phyloP scores from a whole-genome alignment of 768 basidiomycete genomes.

The Leccinum olivaceopallidum region DNA sequence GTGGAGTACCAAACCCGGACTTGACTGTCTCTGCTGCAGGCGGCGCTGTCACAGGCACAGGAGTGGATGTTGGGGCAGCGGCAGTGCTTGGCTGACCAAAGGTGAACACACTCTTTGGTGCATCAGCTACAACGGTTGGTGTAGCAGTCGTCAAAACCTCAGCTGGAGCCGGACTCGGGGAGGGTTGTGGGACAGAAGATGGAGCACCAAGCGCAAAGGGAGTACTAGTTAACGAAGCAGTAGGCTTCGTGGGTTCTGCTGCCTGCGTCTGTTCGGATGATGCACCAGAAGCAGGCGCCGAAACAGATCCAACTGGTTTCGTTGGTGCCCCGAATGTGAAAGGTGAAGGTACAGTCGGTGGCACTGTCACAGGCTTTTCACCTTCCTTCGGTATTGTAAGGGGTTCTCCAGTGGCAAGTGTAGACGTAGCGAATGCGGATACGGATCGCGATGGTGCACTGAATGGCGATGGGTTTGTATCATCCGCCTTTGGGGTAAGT shows the following conservation, averaged over 20 bases:
- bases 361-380: constrained; percentile 15
- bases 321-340: constrained; percentile 32
- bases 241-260: constrained; percentile 10
- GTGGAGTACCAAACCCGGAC: constrained; percentile 39
- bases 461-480: constrained; percentile 14
- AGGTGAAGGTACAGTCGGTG: constrained; percentile 15
- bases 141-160: constrained; percentile 12
- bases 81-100: constrained; percentile 30
- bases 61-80: constrained; percentile 7
- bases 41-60: constrained; percentile 8
- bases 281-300: constrained; percentile 5
- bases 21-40: constrained; percentile 40
- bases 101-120: constrained; percentile 35
- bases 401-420: constrained; percentile 11
- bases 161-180: constrained; percentile 1
- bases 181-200: constrained; percentile 4
- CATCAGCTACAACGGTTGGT: constrained; percentile 20
- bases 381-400: constrained; percentile 18
- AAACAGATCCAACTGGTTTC: constrained; percentile 23
- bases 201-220: constrained; percentile 33
- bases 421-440: constrained; percentile 7
- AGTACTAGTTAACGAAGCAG: constrained; percentile 4
- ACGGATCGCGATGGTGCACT: constrained; percentile 8
- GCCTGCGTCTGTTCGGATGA: constrained; percentile 13
- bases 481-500: constrained; percentile 7